Base-by-base conservation (phyloP, 2,329 filamentous ascomycete species). In the Fusarium nygamai region DNA sequence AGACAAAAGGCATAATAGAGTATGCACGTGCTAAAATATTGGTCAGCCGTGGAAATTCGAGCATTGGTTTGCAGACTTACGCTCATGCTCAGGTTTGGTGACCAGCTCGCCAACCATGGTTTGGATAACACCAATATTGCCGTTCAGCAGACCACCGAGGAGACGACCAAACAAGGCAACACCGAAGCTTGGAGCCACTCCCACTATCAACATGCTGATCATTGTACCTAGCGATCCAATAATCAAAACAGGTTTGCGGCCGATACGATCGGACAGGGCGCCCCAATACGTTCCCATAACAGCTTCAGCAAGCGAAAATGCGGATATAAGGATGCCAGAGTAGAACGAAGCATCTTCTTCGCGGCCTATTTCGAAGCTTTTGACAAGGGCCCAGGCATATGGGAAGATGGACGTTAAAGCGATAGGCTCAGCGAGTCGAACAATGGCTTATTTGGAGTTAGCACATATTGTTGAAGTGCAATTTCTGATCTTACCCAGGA, bases 61-160 rank as follows among this genome's bases (percentile, higher is more conserved):
- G 44, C 17, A 29, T 46, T 50, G n/a, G 7, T 44, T 29, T n/a
- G 17, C 47, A 54, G n/a, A 89, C 92, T 86, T 84, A 94, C 92
- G 94, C 84, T 97, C 94, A 83, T 97, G 94, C 78, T 95, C 93
- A 20, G 93, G 94, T 66, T 92, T 93, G 39, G 89, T 93, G 59
- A 97, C 93, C 64, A 98, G 83, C 82, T 98, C 95, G 34, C 92
- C 94, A 20, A 98, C 95, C 93, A 97, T 97, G 24, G 94, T 97
- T 82, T 97, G 93, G 74, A 96, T 94, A 41, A 96, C 93, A 34
- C 93, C 95, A 76, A 97, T 94, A 80, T 98, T 98, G 67, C 95
- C 95, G 82, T 98, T 98, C 63, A 98, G 86, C 19, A 95, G 86
- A 29, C 95, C 95, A 47, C 94, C 95, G 20, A 96, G 81, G 50